Conservation (phyloP, 163 green algal genomes). For the Chlorella variabilis region DNA sequence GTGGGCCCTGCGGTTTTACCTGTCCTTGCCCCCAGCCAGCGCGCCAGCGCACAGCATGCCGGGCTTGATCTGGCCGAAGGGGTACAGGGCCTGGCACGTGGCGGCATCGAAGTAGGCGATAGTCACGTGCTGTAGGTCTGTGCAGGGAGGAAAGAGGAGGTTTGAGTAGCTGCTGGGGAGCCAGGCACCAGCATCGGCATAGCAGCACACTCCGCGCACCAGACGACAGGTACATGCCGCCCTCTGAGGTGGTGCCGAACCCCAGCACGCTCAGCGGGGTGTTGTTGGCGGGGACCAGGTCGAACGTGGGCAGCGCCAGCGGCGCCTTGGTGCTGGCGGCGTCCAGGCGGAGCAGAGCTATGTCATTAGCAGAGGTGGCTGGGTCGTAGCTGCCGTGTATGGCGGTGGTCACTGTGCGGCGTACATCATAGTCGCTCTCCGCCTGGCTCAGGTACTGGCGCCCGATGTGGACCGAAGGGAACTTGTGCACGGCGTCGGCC, state of each 20-base stretch:
- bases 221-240: not conserved
- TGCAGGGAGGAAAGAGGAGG: no score
- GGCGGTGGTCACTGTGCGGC: not conserved
- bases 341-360: constrained; percentile 26
- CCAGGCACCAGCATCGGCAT: not conserved
- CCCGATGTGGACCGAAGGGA: constrained; percentile 18
- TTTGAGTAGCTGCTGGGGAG: not conserved
- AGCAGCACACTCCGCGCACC: not conserved
- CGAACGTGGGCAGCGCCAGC: not conserved
- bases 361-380: not conserved
- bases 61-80: not conserved
- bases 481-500: not conserved
- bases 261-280: not conserved
- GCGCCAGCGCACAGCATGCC: constrained; percentile 32
- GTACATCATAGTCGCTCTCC: constrained; percentile 10
- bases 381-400: constrained; percentile 23
- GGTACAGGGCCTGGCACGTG: not conserved
- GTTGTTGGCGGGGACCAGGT: not conserved
- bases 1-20: not conserved
- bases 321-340: not conserved
- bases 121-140: constrained; percentile 21
- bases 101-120: not conserved
- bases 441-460: not conserved
- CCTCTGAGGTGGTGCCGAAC: constrained; percentile 7
- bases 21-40: constrained; percentile 9